Conservation (phyloP, 164 flowering plant genomes). For the Kingdonia uniflora region DNA sequence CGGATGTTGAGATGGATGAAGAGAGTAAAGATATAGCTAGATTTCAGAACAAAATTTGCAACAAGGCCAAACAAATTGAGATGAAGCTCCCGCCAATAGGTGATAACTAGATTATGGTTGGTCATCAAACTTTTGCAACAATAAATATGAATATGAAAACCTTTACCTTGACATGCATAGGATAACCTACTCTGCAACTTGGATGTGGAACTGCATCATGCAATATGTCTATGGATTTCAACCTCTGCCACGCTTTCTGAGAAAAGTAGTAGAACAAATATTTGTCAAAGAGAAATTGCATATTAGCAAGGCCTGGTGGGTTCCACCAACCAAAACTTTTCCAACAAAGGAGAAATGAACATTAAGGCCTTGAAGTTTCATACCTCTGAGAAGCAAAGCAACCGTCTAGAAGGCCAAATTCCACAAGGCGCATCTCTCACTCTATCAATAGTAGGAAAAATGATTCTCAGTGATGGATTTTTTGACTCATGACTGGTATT, state of each 20-base stretch:
- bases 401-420: constrained; percentile 45
- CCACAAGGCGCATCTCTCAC: constrained; percentile 56
- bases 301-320: too few relatives aligned
- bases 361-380: not conserved
- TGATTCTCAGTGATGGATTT: constrained; percentile 60
- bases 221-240: constrained; percentile 42
- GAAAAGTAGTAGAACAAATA: constrained; percentile 1
- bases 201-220: constrained; percentile 81
- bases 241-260: constrained; percentile 85
- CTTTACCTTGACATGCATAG: constrained; percentile 81
- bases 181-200: constrained; percentile 47
- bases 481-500: constrained; percentile 57
- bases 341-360: not conserved
- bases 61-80: too few relatives aligned
- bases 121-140: too few relatives aligned
- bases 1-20: too few relatives aligned
- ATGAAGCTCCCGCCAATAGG: too few relatives aligned
- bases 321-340: too few relatives aligned
- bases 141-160: not conserved
- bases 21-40: too few relatives aligned
- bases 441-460: constrained; percentile 75
- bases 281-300: too few relatives aligned
- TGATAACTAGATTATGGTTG: too few relatives aligned
- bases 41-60: too few relatives aligned
- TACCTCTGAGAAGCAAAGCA: constrained; percentile 92